Evolutionary conservation across 192 early-diverging fungal genomes (phyloP).

Genomic region (Entrophospora sp.): DNA sequence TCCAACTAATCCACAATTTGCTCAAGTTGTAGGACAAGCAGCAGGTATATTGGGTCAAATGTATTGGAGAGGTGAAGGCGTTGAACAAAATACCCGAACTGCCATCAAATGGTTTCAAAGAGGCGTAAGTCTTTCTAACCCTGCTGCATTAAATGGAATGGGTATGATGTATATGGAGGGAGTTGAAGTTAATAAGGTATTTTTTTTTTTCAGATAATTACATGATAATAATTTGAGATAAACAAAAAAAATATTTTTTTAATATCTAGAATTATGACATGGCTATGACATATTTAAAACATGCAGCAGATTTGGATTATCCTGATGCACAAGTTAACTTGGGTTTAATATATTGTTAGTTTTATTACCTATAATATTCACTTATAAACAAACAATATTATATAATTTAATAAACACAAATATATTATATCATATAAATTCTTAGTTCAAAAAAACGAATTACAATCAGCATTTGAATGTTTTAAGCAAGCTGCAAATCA

Average conservation of each 20-base stretch:
- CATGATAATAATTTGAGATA: too few relatives aligned
- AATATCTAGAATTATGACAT: constrained; percentile 35
- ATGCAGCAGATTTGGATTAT: constrained; percentile 61
- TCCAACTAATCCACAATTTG: constrained; percentile 13
- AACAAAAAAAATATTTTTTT: neutral
- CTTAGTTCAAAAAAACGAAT: constrained; percentile 23
- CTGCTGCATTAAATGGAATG: constrained; percentile 59
- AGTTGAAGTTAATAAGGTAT: neutral
- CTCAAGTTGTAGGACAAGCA: constrained; percentile 53
- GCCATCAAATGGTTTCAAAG: constrained; percentile 72
- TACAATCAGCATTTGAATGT: constrained; percentile 36
- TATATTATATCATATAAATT: neutral
- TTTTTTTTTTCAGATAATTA: too few relatives aligned
- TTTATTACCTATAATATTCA: too few relatives aligned
- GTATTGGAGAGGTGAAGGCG: constrained; percentile 89
- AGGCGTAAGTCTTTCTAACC: constrained; percentile 57
- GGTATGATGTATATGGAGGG: constrained; percentile 80
- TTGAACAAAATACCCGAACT: constrained; percentile 39
- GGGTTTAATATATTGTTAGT: constrained; percentile 33
- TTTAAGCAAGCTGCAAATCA: constrained; percentile 50
- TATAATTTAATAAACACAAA: neutral
- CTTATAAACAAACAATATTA: too few relatives aligned
- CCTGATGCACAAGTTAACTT: constrained; percentile 74
- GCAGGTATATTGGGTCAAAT: constrained; percentile 78
- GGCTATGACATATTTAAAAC: constrained; percentile 56